Percentiles rank a stretch among this genome's conserved stretches.
Conservation (phyloP, 345 rosid genomes). For the Populus simonii region DNA sequence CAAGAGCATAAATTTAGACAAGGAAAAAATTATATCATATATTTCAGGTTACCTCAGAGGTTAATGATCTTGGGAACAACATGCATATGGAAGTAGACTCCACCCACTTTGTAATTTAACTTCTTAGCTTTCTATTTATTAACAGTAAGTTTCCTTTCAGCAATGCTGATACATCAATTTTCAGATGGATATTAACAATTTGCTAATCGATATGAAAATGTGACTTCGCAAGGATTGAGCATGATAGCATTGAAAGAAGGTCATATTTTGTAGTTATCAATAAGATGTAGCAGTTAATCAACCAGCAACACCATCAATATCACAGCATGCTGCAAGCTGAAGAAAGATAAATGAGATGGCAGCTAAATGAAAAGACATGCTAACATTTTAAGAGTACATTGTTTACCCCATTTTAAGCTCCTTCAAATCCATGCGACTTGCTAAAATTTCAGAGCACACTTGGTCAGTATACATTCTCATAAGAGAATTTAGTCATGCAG, state of each 20-base stretch:
- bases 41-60: neutral
- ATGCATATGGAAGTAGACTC: neutral
- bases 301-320: neutral
- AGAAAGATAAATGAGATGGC: neutral
- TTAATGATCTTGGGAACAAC: neutral
- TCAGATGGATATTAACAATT: neutral
- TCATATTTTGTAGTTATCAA: neutral
- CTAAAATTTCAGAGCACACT: slow-evolving; percentile 35
- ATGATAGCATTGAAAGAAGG: neutral
- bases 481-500: slow-evolving; percentile 15
- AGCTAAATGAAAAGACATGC: slow-evolving; percentile 1
- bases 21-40: neutral
- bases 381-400: neutral
- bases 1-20: neutral
- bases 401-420: slow-evolving; percentile 91
- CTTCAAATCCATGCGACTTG: slow-evolving; percentile 72
- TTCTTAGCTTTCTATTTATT: slow-evolving; percentile 5
- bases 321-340: neutral
- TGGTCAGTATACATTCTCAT: slow-evolving; percentile 31
- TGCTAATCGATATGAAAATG: slow-evolving; percentile 1
- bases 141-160: neutral
- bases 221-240: neutral
- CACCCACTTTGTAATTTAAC: neutral
- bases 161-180: neutral
- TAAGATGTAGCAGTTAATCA: neutral